Conservation (phyloP, 345 rosid genomes). For the Pistacia vera region DNA sequence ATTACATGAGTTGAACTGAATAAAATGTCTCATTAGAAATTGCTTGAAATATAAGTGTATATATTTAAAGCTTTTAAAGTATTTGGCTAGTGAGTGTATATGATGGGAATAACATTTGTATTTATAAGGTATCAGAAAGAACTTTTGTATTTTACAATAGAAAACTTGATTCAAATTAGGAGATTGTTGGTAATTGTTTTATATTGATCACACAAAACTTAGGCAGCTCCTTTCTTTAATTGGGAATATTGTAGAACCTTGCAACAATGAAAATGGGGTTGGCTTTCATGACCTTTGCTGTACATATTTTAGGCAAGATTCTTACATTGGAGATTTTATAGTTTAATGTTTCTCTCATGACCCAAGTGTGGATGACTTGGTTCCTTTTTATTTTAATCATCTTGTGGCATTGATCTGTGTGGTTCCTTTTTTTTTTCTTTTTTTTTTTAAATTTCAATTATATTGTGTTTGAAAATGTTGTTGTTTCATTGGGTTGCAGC, state of each 20-base stretch:
- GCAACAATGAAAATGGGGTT: neutral
- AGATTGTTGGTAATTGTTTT: neutral
- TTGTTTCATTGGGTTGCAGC: constrained; percentile 39
- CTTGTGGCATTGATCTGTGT: neutral
- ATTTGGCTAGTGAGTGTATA: neutral
- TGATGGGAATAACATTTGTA: neutral
- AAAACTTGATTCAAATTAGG: neutral
- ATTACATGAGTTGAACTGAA: neutral
- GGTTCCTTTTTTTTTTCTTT: neutral
- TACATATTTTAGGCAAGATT: neutral
- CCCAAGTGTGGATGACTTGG: neutral
- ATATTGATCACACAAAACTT: neutral
- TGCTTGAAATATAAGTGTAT: neutral
- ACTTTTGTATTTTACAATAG: neutral
- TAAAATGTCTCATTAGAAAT: neutral
- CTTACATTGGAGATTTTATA: neutral
- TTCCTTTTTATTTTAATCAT: neutral
- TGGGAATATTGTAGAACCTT: neutral
- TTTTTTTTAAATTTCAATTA: neutral
- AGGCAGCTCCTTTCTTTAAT: neutral
- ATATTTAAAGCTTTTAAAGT: neutral
- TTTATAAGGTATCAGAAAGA: neutral
- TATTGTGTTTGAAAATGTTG: neutral
- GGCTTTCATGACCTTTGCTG: neutral
- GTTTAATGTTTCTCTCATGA: neutral